Conservation (phyloP, 768 basidiomycete genomes). For the Tricholoma flavovirens region DNA sequence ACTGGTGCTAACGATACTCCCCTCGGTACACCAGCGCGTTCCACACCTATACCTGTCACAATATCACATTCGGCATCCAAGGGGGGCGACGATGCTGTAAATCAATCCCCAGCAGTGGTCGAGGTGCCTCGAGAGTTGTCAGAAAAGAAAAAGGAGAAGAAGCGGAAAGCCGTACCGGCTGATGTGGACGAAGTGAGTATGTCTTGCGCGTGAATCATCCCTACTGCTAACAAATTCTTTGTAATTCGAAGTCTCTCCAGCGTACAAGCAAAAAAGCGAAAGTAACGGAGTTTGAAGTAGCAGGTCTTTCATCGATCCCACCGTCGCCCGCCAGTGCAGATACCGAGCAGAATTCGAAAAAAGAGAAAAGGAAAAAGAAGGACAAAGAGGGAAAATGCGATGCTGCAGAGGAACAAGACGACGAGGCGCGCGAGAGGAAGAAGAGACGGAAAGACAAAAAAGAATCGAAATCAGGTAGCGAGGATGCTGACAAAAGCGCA, state of each 20-base stretch:
- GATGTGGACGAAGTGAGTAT: conserved; percentile 23
- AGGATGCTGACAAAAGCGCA: background rate
- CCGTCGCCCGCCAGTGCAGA: conserved; percentile 4
- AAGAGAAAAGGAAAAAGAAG: conserved; percentile 17
- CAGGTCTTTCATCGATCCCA: conserved; percentile 10
- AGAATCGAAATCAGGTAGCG: conserved; percentile 1
- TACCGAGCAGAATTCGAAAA: conserved; percentile 24
- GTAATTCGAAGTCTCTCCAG: conserved; percentile 3
- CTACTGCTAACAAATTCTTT: background rate
- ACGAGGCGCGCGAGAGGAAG: conserved; percentile 20
- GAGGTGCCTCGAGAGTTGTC: conserved; percentile 7
- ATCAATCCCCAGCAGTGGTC: conserved; percentile 4
- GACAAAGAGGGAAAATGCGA: conserved; percentile 14
- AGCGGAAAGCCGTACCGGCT: conserved; percentile 23
- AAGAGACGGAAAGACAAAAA: conserved; percentile 18
- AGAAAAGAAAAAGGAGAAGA: conserved; percentile 33
- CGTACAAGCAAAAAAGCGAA: conserved; percentile 28
- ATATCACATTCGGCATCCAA: conserved; percentile 7
- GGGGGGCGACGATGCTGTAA: conserved; percentile 6
- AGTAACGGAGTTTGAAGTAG: conserved; percentile 6
- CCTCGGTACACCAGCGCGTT: conserved; percentile 53
- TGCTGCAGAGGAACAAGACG: conserved; percentile 14
- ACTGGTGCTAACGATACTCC: conserved; percentile 73
- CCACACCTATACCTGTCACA: conserved; percentile 21
- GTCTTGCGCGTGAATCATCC: background rate